phyloP scores from a whole-genome alignment of 768 basidiomycete genomes.

The Tulasnella sp. region DNA sequence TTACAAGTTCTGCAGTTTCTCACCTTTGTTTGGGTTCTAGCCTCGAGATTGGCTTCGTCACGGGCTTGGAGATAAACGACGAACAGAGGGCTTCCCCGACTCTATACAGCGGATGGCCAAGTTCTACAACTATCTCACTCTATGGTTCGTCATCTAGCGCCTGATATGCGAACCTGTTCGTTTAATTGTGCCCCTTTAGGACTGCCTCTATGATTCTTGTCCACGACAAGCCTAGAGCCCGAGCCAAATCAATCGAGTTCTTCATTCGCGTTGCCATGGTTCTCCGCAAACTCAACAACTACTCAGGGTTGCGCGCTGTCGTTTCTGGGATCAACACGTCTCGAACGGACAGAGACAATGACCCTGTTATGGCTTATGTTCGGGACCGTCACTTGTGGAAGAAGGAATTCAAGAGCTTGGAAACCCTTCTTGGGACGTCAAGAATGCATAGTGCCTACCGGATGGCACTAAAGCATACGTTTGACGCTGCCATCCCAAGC shows the following conservation, averaged over 20 bases:
- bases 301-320: constrained; percentile 86
- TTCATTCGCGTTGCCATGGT: constrained; percentile 79
- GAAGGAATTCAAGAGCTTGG: constrained; percentile 77
- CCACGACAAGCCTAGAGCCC: constrained; percentile 41
- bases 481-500: constrained; percentile 80
- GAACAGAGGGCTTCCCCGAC: not conserved
- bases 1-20: constrained; percentile 14
- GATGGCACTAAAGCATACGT: constrained; percentile 77
- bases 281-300: constrained; percentile 82
- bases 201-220: constrained; percentile 83
- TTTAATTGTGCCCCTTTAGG: constrained; percentile 45
- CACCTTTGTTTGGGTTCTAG: constrained; percentile 41
- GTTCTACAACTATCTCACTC: constrained; percentile 76
- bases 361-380: constrained; percentile 71
- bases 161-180: not conserved
- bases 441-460: constrained; percentile 89
- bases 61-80: constrained; percentile 56
- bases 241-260: constrained; percentile 70
- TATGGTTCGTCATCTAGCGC: constrained; percentile 52
- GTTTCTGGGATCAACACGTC: constrained; percentile 81
- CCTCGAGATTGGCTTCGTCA: constrained; percentile 85
- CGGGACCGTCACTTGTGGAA: constrained; percentile 60
- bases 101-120: constrained; percentile 64
- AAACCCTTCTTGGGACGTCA: constrained; percentile 74
- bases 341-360: constrained; percentile 67